Evolutionary conservation across 169 alveolate species (phyloP), one percentile per base, ranked within the genome.

Genomic region (Plasmodium gonderi): DNA sequence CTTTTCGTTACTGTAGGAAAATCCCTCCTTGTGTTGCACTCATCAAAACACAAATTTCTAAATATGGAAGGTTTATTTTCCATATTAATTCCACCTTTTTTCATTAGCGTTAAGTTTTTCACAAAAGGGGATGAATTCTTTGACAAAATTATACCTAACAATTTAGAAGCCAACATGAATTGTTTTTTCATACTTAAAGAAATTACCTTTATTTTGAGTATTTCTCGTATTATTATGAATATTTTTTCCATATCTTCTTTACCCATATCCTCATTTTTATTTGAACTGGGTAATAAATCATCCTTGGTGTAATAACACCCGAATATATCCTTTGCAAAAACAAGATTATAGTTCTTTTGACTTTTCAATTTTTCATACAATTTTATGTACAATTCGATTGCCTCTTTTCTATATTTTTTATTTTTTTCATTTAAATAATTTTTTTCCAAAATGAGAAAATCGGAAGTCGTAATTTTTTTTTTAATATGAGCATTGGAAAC

Each of bases 281-380:
- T 17, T 40, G n/a, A 12, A n/a, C 2, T 17, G 64, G 23, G 9
- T 68, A 42, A 33, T 29, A 72, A 47, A 29, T 83, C 92, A 11
- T 49, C 92, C 64, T 83, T 83, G n/a, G 80, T 87, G 68, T 87
- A 87, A 14, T 75, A 87, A 26, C 79, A 49, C n/a, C 93, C 93
- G 68, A 76, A 77, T 11, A 87, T 76, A 79, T 87, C 93, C 31
- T 87, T 87, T 9, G 90, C 93, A 60, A 49, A 51, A 40, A 87
- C 93, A 14, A 87, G n/a, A 33, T 26, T 44, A 45, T 76, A 87
- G 51, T 87, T 87, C 54, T 60, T 75, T 45, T 75, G 69, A 11
- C 42, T 76, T 54, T 17, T 87, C 47, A 87, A 54, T 79, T 31
- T 74, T 1, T 87, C 42, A 33, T 76, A 87, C 38, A 87, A 64